Evolutionary conservation across 345 rosid genomes (phyloP).

Genomic region (Mangifera indica): DNA sequence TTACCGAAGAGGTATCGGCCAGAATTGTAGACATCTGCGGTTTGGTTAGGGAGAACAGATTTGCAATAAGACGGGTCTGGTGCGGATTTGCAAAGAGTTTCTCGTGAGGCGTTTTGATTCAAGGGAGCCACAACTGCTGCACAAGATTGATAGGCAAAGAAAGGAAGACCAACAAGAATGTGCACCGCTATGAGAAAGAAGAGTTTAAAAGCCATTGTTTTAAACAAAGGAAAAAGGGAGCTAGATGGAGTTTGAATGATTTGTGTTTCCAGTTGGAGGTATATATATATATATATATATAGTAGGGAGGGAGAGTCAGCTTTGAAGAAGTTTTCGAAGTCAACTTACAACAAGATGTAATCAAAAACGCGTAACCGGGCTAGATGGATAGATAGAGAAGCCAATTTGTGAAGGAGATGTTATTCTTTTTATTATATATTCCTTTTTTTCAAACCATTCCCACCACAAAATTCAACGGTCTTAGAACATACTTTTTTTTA

Average conservation of each 20-base stretch:
- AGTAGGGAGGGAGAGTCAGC: background rate
- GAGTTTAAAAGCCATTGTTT: slow-evolving; percentile 27
- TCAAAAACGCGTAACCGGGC: slow-evolving; percentile 22
- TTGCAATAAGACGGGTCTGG: slow-evolving; percentile 68
- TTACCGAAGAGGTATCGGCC: slow-evolving; percentile 57
- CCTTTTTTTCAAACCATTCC: too few relatives aligned
- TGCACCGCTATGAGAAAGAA: slow-evolving; percentile 10
- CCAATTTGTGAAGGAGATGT: background rate
- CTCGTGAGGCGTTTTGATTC: slow-evolving; percentile 25
- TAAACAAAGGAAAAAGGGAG: background rate
- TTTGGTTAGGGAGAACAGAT: slow-evolving; percentile 51
- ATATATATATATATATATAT: slow-evolving; percentile 30
- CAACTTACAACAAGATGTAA: slow-evolving; percentile 14
- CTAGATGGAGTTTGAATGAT: background rate
- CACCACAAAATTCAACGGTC: too few relatives aligned
- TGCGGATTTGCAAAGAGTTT: slow-evolving; percentile 49
- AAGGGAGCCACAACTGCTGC: slow-evolving; percentile 24
- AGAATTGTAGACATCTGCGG: slow-evolving; percentile 48
- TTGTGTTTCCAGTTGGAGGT: slow-evolving; percentile 9
- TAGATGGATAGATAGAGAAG: background rate
- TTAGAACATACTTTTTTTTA: too few relatives aligned
- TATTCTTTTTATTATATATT: too few relatives aligned
- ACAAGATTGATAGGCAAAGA: slow-evolving; percentile 26
- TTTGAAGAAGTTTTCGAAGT: slow-evolving; percentile 9
- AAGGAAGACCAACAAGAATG: slow-evolving; percentile 24